Evolutionary conservation across 1,139 yeast species (phyloP).

Genomic region (Sugiyamaella sp.): DNA sequence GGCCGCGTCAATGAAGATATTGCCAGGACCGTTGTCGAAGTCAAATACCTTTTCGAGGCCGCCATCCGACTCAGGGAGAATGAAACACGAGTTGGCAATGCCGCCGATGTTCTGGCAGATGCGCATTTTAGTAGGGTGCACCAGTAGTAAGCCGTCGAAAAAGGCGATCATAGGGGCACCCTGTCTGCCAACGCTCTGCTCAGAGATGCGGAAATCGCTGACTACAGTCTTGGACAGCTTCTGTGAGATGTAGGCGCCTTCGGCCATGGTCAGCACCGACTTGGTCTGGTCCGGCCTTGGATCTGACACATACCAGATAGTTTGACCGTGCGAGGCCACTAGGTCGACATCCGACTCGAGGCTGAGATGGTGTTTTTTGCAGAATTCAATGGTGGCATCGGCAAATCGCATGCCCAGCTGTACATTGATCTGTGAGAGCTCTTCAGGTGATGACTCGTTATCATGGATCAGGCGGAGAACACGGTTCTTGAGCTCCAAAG

Average conservation of each 20-base stretch:
- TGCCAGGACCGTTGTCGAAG: slow-evolving; percentile 31
- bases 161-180: slow-evolving; percentile 33
- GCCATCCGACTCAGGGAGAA: slow-evolving; percentile 26
- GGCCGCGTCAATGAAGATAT: slow-evolving; percentile 31
- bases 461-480: slow-evolving; percentile 26
- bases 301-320: slow-evolving; percentile 31
- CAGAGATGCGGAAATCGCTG: slow-evolving; percentile 30
- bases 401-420: slow-evolving; percentile 28
- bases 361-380: slow-evolving; percentile 22
- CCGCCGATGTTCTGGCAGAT: slow-evolving; percentile 32
- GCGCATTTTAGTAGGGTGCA: slow-evolving; percentile 28
- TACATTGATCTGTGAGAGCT: slow-evolving; percentile 28
- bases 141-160: slow-evolving; percentile 29
- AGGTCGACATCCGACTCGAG: slow-evolving; percentile 24
- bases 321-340: slow-evolving; percentile 32
- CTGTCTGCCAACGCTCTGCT: slow-evolving; percentile 32
- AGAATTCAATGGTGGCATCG: slow-evolving; percentile 26
- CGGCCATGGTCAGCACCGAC: slow-evolving; percentile 31
- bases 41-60: slow-evolving; percentile 30
- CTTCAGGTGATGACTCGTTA: slow-evolving; percentile 29
- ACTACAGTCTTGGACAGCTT: slow-evolving; percentile 28
- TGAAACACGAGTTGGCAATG: slow-evolving; percentile 29
- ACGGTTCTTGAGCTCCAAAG: slow-evolving; percentile 22
- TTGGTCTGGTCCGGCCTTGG: slow-evolving; percentile 26
- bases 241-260: slow-evolving; percentile 27